Evolutionary conservation across 1,284 basidiomycete genomes (phyloP), one percentile per base, ranked within the genome.

Genomic region (Pascua sp.): DNA sequence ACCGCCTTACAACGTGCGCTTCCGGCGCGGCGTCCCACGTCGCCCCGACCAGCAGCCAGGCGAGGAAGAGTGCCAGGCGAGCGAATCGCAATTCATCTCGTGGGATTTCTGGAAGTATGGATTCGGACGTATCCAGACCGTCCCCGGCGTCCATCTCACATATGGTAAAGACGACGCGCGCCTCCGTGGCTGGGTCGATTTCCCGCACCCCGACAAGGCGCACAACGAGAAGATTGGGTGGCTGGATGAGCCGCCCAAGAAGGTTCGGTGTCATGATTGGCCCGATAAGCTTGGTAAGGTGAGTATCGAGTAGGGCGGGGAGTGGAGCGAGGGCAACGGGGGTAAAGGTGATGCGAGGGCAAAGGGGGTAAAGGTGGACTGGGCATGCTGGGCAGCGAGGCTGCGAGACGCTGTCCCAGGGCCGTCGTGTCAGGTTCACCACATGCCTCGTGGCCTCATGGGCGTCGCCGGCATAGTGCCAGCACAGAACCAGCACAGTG

Each of bases 71-170:
- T 76, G 69, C 65, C 73, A 72, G 67, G 68, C 67, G 55, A 72
- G 64, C 47, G 76, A 72, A 70, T 68, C 61, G 13, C 52, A 55
- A 12, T 70, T 78, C 54, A 68, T 77, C 32, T 69, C 65, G n/a
- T 75, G 77, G 64, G 77, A 79, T 62, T 72, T 78, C 56, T 78
- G 78, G 76, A 73, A 69, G 59, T 73, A 70, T 51, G 75, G 74
- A 17, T 69, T 76, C 39, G 72, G 75, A 11, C 66, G 70, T 44
- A 62, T 79, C 11, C 66, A 68, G 52, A 67, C 72, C 11, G 68
- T 78, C 0, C 76, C 76, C 3, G 70, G 72, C 11, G 69, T 74
- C 15, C 71, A 73, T 54, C 68, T 71, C 15, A 69, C 66, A 47
- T 76, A 76, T 61, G 74, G 71, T 15, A 72, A 72, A 47, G 71